Evolutionary conservation across 805 yeast species (phyloP), one percentile per base, ranked within the genome.

Genomic region (Dipodascopsis tothii): DNA sequence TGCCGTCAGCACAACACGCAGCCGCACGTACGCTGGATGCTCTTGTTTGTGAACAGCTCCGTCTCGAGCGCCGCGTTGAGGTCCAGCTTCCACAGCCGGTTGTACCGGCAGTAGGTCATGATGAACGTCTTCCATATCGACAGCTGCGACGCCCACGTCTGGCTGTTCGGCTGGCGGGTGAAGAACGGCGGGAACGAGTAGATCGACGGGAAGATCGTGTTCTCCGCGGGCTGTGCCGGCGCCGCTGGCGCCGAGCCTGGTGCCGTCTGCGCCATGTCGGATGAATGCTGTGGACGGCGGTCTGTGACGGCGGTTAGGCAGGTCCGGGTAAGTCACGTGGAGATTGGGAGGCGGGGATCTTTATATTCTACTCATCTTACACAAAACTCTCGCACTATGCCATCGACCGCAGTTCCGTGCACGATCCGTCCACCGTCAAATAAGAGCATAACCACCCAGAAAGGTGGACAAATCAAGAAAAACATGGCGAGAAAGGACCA

Each of bases 101-200:
- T 65, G 43, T 61, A 66, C 51, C 74, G 69, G 54, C 94, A 80
- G 55, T 76, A 84, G 4, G 69, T 67, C 6, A 81, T 60, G 0
- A 90, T 65, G 21, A 90, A 63, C 35, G 73, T 68, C 21, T 71
- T 66, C 98, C 98, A 90, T 43, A 82, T 76, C n/a, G 71, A 71
- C 14, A 82, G 65, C 62, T 90, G 98, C 7, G 85, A 79, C 23
- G 73, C 71, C 67, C 84, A 76, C 1, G 92, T 81, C 7, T 83
- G 77, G 30, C 78, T 73, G 56, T 90, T 88, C 19, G 92, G 87
- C 64, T 90, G 98, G 48, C 77, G 72, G 5, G 97, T 92, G 66
- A 78, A 90, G 54, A 90, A 77, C 0, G 98, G 98, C 4, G 96
- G 96, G 62, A 87, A 90, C 32, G 76, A 69, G 56, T 78, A 78